Base-by-base conservation (phyloP, 805 yeast genomes). In the Zygoascus bituminiphila region DNA sequence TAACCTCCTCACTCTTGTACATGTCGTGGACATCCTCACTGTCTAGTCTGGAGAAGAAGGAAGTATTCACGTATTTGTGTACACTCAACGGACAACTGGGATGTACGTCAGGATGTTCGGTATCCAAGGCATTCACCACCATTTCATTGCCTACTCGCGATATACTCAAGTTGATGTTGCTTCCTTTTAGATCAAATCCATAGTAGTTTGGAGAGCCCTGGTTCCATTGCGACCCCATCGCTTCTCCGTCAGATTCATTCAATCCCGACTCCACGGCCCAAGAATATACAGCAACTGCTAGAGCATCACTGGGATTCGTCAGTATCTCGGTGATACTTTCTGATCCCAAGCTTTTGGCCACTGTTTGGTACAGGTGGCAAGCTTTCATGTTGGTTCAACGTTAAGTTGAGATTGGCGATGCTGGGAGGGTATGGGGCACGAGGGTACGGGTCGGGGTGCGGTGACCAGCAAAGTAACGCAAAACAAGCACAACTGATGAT, bases 11-110 rank as follows among this genome's bases (percentile, higher is more conserved):
- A 31, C 51, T 53, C 24, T 22, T 24, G 22, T 24, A 41, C 22
- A 41, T 41, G 9, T 41, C 44, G 15, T 46, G 49, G 8, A 53
- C 24, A 23, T 46, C 51, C 31, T 54, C 57, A 20, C 55, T 53
- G 20, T 54, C 57, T 20, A 53, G 56, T 12, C 56, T 48, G 41
- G 42, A 42, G 47, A 54, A 52, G 39, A 54, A 56, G 9, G 55
- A 26, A 26, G 23, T 14, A 31, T 51, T 51, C 21, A 52, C 41
- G 36, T 48, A 48, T n/a, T 33, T 41, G 31, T 14, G 17, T 5
- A 50, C 33, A 15, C 43, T 53, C 20, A 54, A 24, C 29, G 45
- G 42, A 37, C 29, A 19, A 6, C 46, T 39, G 8, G 51, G 51
- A 31, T 49, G 48, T 12, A 31, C 47, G 39, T 47, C 53, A 20